Percentiles rank a stretch among this genome's conserved stretches.
These are phyloP conservation scores for Phytophthora fragariaefolia DNA, from an alignment of 352 stramenopile genomes.

Conservation along the genomic window DNA sequence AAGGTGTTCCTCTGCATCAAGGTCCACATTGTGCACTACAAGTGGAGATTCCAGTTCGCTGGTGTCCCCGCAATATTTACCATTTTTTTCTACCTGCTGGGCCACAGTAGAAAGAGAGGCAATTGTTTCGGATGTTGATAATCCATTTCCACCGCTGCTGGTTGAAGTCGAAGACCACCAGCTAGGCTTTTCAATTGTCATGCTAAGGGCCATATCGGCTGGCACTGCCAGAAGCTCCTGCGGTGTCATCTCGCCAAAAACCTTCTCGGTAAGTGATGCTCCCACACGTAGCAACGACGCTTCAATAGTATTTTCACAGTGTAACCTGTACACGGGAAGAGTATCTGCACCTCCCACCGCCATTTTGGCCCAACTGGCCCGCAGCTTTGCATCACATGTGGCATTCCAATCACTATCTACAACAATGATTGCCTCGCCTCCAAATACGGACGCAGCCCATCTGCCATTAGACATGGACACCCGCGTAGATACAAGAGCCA, in stretches of 20 bases:
- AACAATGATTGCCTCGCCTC: slow-evolving; percentile 78
- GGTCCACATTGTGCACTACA: slow-evolving; percentile 65
- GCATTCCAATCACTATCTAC: slow-evolving; percentile 87
- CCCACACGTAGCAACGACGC: slow-evolving; percentile 75
- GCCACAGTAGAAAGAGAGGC: slow-evolving; percentile 39
- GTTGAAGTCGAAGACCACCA: slow-evolving; percentile 66
- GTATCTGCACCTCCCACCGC: slow-evolving; percentile 52
- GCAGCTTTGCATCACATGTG: slow-evolving; percentile 82
- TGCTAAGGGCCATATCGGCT: slow-evolving; percentile 43
- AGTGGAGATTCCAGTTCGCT: slow-evolving; percentile 57
- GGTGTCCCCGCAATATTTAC: slow-evolving; percentile 54
- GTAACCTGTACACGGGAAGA: slow-evolving; percentile 74
- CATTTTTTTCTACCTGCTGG: slow-evolving; percentile 46
- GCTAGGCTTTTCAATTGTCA: slow-evolving; percentile 66
- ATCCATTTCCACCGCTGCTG: slow-evolving; percentile 40
- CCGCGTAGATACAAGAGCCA: slow-evolving; percentile 77
- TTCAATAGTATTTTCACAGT: slow-evolving; percentile 85
- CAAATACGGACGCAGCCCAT: slow-evolving; percentile 69
- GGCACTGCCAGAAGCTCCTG: slow-evolving; percentile 74
- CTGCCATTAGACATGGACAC: slow-evolving; percentile 47
- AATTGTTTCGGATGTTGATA: slow-evolving; percentile 32
- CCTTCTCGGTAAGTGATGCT: slow-evolving; percentile 78
- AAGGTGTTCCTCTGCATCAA: slow-evolving; percentile 84
- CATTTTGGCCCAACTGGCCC: slow-evolving; percentile 79
- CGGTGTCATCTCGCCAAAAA: slow-evolving; percentile 79